Evolutionary conservation across 2,329 filamentous ascomycete genomes (phyloP).

Genomic region (Cryphonectria carpinicola): DNA sequence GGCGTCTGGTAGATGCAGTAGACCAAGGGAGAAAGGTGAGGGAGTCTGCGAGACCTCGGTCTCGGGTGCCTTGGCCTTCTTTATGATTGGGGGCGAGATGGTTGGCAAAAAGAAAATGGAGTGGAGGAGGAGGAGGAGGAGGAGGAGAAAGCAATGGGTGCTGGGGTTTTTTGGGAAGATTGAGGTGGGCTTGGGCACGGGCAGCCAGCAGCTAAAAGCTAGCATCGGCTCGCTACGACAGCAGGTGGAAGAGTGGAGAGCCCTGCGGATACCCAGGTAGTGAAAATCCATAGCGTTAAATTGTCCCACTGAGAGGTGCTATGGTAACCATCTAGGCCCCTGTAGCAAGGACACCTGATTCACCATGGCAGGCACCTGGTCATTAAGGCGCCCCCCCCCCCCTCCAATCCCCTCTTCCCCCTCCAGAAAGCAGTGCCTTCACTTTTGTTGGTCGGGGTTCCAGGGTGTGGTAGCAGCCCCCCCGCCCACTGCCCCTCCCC

Average conservation of each 20-base stretch:
- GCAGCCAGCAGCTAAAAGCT: constrained; percentile 8
- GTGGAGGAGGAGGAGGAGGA: constrained; percentile 22
- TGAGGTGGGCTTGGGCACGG: constrained; percentile 15
- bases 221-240: constrained; percentile 1
- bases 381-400: too few species aligned
- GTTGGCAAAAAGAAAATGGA: constrained; percentile 15
- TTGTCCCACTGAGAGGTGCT: background rate
- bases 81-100: constrained; percentile 11
- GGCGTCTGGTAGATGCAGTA: background rate
- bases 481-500: background rate
- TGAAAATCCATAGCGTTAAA: background rate
- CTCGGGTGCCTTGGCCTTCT: constrained; percentile 11
- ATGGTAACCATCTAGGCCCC: background rate
- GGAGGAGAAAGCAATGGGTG: constrained; percentile 15
- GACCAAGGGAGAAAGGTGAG: constrained; percentile 10
- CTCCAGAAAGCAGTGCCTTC: background rate
- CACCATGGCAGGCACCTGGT: background rate
- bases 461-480: background rate
- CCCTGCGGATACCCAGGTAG: background rate
- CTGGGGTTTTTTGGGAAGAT: constrained; percentile 19
- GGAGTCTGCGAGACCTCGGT: constrained; percentile 11
- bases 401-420: background rate
- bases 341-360: constrained; percentile 5
- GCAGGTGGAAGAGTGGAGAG: constrained; percentile 6
- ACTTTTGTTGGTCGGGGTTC: background rate